Base-by-base conservation (phyloP, 257 asterid genomes). In the Nemophila menziesii region DNA sequence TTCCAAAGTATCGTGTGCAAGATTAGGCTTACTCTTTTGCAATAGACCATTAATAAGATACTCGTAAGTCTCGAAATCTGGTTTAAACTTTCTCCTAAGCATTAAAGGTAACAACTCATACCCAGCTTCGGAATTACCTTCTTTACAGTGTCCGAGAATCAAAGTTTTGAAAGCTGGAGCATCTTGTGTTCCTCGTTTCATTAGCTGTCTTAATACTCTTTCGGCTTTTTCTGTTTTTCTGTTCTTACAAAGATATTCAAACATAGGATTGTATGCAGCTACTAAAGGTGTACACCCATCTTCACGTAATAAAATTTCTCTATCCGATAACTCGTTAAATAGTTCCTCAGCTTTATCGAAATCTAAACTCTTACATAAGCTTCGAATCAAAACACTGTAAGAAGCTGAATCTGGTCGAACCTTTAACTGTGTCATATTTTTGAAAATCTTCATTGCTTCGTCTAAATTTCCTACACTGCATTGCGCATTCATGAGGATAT, bases 211-310 rank as follows among this genome's bases (percentile, higher is more conserved):
- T 40, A 82, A 77, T 44, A 79, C 73, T 65, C 43, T 75, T 57
- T 77, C 94, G 13, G 97, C 94, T 51, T 82, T 79, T 62, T 59
- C 68, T 9, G 85, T 72, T 62, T 62, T 72, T 20, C 78, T 82
- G 26, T 49, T 72, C 42, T 58, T 55, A 56, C 87, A 82, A 26
- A 82, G 63, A 66, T 82, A 60, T 57, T 55, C 51, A 43, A 86
- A 77, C 15, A 86, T 60, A 20, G 92, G 82, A 50, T 77, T 86
- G 58, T 70, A 82, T 1, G 94, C 72, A 12, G 94, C 93, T 54
- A 64, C 68, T 19, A 86, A 64, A 55, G 94, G 93, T 8, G 63
- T 66, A 46, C 80, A 57, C 0, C 67, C 65, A 18, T 58, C 68
- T 43, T 67, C 64, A 6, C 43, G 37, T 58, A 79, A 47, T 54